A percentile compares a stretch with the other conserved stretches of the same genome.
Conservation (phyloP, 305 asterid genomes). For the Solanum hybrid region DNA sequence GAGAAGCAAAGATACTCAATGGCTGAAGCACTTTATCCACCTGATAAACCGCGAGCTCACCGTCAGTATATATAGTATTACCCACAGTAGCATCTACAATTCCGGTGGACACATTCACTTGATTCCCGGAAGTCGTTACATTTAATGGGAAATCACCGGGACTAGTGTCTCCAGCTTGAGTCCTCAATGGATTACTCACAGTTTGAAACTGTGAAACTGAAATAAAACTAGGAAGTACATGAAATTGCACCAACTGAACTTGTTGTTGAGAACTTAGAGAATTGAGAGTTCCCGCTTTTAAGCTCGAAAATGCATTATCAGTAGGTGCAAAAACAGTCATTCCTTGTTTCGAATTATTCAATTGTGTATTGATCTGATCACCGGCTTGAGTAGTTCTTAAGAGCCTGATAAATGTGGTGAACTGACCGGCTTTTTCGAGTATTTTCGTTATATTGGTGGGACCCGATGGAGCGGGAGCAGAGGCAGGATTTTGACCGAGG, state of each 20-base stretch:
- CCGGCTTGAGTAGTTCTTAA: conserved; percentile 22
- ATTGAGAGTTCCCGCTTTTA: conserved; percentile 29
- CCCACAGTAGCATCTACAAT: conserved; percentile 27
- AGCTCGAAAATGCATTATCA: conserved; percentile 28
- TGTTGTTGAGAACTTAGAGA: conserved; percentile 29
- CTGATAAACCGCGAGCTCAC: conserved; percentile 34
- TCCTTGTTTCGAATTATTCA: conserved; percentile 35
- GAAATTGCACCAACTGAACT: conserved; percentile 29
- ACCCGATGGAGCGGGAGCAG: conserved; percentile 32
- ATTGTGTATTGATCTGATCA: conserved; percentile 30
- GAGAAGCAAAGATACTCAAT: conserved; percentile 28
- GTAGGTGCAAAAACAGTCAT: conserved; percentile 38
- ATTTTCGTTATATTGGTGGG: conserved; percentile 38
- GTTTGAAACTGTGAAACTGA: conserved; percentile 34
- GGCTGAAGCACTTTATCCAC: conserved; percentile 42
- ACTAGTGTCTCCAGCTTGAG: conserved; percentile 31
- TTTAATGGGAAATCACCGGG: conserved; percentile 28
- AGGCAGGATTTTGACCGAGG: conserved; percentile 17
- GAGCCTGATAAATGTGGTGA: conserved; percentile 30
- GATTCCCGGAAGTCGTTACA: conserved; percentile 32
- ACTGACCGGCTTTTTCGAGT: conserved; percentile 45
- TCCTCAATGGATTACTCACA: conserved; percentile 35
- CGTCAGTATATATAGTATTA: conserved; percentile 28
- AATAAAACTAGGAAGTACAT: conserved; percentile 23
- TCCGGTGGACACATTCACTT: conserved; percentile 36